Conservation (phyloP, 2,329 filamentous ascomycete genomes). For the Fusarium floridanum region DNA sequence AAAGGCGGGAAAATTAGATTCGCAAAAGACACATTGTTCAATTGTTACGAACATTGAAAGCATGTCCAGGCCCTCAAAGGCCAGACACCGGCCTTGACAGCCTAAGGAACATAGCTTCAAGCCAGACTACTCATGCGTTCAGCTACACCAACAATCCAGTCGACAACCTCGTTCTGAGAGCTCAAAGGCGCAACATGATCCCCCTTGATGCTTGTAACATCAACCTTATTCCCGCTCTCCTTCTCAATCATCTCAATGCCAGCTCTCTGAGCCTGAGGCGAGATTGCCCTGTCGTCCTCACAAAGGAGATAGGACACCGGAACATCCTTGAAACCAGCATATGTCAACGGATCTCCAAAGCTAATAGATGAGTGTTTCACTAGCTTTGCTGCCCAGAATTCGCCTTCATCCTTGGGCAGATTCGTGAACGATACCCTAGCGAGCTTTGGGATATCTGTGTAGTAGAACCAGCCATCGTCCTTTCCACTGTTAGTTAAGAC, state of each 20-base stretch:
- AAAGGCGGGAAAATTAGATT: too few relatives aligned
- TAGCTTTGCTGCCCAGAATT: constrained; percentile 2
- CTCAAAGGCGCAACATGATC: constrained; percentile 52
- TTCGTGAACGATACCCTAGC: constrained; percentile 44
- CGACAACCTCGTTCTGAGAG: constrained; percentile 43
- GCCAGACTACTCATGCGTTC: neutral
- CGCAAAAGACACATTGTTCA: neutral
- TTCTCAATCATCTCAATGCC: constrained; percentile 53
- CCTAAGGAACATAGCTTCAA: neutral
- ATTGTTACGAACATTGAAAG: neutral
- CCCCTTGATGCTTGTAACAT: constrained; percentile 52
- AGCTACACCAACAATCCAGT: constrained; percentile 14
- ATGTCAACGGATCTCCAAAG: constrained; percentile 52
- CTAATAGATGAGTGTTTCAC: constrained; percentile 50
- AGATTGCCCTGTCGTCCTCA: constrained; percentile 47
- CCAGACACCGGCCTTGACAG: neutral
- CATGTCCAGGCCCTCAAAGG: neutral
- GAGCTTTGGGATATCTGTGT: constrained; percentile 16
- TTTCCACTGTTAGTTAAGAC: constrained; percentile 22
- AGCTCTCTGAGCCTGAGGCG: constrained; percentile 47
- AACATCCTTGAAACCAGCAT: constrained; percentile 56
- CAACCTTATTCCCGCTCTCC: constrained; percentile 52
- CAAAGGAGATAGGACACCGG: constrained; percentile 56
- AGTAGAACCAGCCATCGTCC: constrained; percentile 50
- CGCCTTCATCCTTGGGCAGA: constrained; percentile 43